Base-by-base conservation (phyloP, 495 filamentous ascomycete species). In the Penicillium canariense region DNA sequence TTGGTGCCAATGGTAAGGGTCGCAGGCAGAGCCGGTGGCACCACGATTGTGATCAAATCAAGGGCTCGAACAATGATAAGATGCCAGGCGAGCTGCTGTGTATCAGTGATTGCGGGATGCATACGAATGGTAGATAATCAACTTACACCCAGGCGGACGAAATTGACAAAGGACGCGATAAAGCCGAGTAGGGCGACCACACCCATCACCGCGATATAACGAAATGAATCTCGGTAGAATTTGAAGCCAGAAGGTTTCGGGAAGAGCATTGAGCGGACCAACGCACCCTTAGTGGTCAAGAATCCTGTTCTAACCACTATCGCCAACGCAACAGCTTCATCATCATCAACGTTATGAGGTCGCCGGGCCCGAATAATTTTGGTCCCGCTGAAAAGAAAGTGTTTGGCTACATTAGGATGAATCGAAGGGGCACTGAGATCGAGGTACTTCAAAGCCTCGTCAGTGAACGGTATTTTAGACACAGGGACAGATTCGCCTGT, bases 251-350 rank as follows among this genome's bases (percentile, higher is more conserved):
- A 95, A 0, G 95, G 95, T 62, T 97, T 97, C 0, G 95, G 95
- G 66, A 99, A 97, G 26, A 99, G 84, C 92, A 99, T 99, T 1
- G 95, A 97, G 20, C 95, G 88, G 55, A 99, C 91, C 10, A 99
- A 74, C 30, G 94, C 88, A 27, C 95, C 95, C 66, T 97, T 99
- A 4, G 95, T 97, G 2, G 95, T 97, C 68, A 92, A 91, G 65
- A 99, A 99, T 9, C 95, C 95, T 1, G 91, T 97, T 57, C 94
- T 83, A 12, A 94, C 85, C 22, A 94, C 91, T 69, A 97, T 85
- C 14, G 93, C 95, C 34, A 99, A 76, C 3, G 90, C 95, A 50
- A 93, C 90, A 48, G 89, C 93, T 68, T 97, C 92, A 53, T 93
- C 90, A 51, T 91, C 88, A 45, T 87, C 84, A 44, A 80, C 82